Percentiles rank a stretch among this genome's conserved stretches.
Evolutionary conservation across 306 rosid genomes (phyloP).

Genomic region (Cyclanthera cordifolia): DNA sequence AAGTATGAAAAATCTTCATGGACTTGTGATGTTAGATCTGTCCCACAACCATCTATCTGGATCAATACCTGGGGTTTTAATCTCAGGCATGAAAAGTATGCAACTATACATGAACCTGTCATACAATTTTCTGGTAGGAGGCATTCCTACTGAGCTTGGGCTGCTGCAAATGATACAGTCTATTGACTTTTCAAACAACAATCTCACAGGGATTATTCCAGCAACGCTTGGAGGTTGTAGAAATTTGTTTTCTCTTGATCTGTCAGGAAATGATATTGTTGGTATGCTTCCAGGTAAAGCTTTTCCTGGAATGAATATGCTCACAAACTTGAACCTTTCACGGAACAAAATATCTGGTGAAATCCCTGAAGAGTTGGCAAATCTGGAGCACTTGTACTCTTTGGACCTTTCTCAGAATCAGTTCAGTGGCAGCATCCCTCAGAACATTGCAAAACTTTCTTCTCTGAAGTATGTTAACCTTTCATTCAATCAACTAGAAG

Average conservation of each 20-base stretch:
- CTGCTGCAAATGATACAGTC: slow-evolving; percentile 53
- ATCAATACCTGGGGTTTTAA: slow-evolving; percentile 38
- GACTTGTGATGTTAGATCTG: slow-evolving; percentile 47
- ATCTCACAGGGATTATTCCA: slow-evolving; percentile 61
- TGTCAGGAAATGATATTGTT: slow-evolving; percentile 18
- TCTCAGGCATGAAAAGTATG: slow-evolving; percentile 38
- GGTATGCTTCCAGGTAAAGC: slow-evolving; percentile 58
- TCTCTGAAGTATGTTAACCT: slow-evolving; percentile 48
- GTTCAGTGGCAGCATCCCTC: slow-evolving; percentile 51
- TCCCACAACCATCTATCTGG: slow-evolving; percentile 57
- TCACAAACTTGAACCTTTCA: slow-evolving; percentile 59
- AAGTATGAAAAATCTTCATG: slow-evolving; percentile 37
- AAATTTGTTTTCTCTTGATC: slow-evolving; percentile 57
- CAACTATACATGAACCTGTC: slow-evolving; percentile 62
- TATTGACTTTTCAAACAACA: slow-evolving; percentile 72
- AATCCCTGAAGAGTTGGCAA: slow-evolving; percentile 39
- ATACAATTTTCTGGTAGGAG: slow-evolving; percentile 55
- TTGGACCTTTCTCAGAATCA: slow-evolving; percentile 72
- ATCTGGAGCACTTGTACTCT: slow-evolving; percentile 40
- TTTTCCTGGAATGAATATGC: slow-evolving; percentile 33
- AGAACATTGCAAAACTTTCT: slow-evolving; percentile 39
- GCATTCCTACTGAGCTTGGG: slow-evolving; percentile 57
- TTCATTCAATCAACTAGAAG: slow-evolving; percentile 62
- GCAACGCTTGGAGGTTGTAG: slow-evolving; percentile 39
- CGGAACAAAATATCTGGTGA: slow-evolving; percentile 53